Evolutionary conservation across 2,329 filamentous ascomycete species (phyloP).

Genomic region (Huntiella omanensis): DNA sequence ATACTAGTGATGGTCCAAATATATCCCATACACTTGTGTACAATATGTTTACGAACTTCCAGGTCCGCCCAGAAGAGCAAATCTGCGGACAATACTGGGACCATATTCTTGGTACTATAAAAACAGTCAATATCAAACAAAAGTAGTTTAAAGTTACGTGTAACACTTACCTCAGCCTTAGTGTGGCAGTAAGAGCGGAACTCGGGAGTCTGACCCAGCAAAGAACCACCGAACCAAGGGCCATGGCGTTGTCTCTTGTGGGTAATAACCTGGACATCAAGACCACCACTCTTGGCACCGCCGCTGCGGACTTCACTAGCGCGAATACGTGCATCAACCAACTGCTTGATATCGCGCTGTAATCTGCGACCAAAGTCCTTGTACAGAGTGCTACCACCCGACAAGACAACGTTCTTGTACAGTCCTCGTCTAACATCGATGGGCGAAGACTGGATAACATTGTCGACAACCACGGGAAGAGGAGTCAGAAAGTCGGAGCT

Average conservation of each 20-base stretch:
- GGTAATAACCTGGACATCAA: slow-evolving; percentile 92
- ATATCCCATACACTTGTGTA: too few species aligned
- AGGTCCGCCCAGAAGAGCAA: slow-evolving; percentile 81
- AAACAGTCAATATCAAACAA: not conserved
- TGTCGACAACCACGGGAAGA: slow-evolving; percentile 82
- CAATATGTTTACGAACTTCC: slow-evolving; percentile 44
- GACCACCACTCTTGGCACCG: slow-evolving; percentile 76
- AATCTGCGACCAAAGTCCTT: slow-evolving; percentile 93
- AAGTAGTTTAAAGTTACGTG: not conserved
- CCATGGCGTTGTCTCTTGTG: slow-evolving; percentile 96
- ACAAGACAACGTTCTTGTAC: slow-evolving; percentile 99
- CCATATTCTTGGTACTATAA: slow-evolving; percentile 81
- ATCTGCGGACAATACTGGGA: slow-evolving; percentile 84
- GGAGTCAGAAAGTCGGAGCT: slow-evolving; percentile 96
- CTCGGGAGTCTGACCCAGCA: slow-evolving; percentile 92
- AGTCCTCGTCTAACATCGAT: slow-evolving; percentile 93
- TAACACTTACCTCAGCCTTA: slow-evolving; percentile 44
- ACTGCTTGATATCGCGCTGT: slow-evolving; percentile 90
- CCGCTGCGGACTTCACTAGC: slow-evolving; percentile 84
- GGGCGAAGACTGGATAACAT: slow-evolving; percentile 90
- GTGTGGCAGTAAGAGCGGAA: slow-evolving; percentile 98
- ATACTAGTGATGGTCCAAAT: too few species aligned
- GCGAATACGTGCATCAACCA: slow-evolving; percentile 83
- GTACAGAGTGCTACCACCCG: slow-evolving; percentile 91
- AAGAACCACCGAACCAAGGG: slow-evolving; percentile 93